Conservation (phyloP, 1,284 basidiomycete species). For the Apiotrichum domesticum region DNA sequence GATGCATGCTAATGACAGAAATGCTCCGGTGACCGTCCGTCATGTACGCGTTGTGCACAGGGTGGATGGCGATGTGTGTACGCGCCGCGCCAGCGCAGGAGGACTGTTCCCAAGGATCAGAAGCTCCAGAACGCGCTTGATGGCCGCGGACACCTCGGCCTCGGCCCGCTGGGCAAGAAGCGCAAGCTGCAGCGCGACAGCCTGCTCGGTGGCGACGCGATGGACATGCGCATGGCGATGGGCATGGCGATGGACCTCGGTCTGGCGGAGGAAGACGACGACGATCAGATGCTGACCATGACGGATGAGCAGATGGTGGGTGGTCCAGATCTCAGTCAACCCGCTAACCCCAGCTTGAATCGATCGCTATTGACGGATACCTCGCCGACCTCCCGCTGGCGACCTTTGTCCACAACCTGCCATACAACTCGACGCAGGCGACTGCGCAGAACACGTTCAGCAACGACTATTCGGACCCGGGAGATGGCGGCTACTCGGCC, state of each 20-base stretch:
- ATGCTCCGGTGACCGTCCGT: conserved; percentile 45
- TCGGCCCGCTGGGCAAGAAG: conserved; percentile 29
- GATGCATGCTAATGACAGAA: conserved; percentile 20
- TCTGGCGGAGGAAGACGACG: conserved; percentile 37
- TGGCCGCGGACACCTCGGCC: neutral
- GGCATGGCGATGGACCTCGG: conserved; percentile 44
- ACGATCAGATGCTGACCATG: conserved; percentile 39
- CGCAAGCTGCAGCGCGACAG: conserved; percentile 33
- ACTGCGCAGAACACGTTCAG: conserved; percentile 19
- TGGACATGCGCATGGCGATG: conserved; percentile 44
- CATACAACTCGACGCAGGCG: conserved; percentile 24
- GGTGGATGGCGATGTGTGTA: conserved; percentile 45
- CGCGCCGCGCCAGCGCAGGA: conserved; percentile 43
- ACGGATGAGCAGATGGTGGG: conserved; percentile 44
- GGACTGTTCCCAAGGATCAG: conserved; percentile 43
- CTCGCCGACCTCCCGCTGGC: conserved; percentile 43
- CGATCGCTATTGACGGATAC: conserved; percentile 44
- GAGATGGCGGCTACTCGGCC: conserved; percentile 28
- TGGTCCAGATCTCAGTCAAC: neutral
- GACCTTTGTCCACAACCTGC: conserved; percentile 42
- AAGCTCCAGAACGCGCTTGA: conserved; percentile 24
- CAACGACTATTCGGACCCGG: conserved; percentile 27
- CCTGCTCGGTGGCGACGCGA: conserved; percentile 26
- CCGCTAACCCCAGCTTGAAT: conserved; percentile 31
- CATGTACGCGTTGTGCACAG: conserved; percentile 41